Percentiles rank a stretch among this genome's conserved stretches.
phyloP scores from a whole-genome alignment of 164 flowering plant genomes.

The Macadamia integrifolia region DNA sequence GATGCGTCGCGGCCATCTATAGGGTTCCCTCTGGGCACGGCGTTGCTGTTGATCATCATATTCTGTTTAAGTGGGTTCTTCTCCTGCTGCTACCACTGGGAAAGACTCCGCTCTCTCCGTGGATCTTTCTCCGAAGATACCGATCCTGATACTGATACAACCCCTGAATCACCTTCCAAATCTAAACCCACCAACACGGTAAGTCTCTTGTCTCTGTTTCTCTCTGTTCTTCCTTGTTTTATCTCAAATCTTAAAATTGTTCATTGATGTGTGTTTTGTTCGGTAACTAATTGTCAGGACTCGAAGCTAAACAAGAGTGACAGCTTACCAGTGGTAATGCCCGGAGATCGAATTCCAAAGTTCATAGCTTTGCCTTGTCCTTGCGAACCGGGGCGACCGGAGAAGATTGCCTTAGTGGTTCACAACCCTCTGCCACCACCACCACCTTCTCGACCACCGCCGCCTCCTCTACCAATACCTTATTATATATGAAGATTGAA shows the following conservation, averaged over 20 bases:
- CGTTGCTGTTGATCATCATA: constrained; percentile 55
- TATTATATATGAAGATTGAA: too few species aligned
- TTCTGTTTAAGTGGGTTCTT: constrained; percentile 83
- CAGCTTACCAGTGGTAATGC: constrained; percentile 80
- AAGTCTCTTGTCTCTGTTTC: background rate
- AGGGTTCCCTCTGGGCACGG: constrained; percentile 89
- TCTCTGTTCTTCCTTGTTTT: background rate
- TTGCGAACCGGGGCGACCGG: constrained; percentile 42
- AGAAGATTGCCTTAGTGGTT: background rate
- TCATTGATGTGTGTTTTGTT: background rate
- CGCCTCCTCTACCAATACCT: too few species aligned
- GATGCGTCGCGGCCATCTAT: constrained; percentile 59
- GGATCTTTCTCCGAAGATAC: constrained; percentile 20
- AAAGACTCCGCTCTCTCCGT: constrained; percentile 66
- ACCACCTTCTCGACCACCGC: too few species aligned
- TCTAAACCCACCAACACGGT: constrained; percentile 36
- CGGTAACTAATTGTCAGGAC: constrained; percentile 19
- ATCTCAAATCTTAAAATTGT: background rate
- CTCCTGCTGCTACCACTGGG: constrained; percentile 99
- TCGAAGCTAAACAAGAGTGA: constrained; percentile 22
- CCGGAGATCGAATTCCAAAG: constrained; percentile 67
- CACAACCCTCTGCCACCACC: too few species aligned
- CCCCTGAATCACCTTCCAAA: constrained; percentile 31
- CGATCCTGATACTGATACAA: constrained; percentile 24
- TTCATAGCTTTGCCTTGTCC: constrained; percentile 89